These are phyloP conservation scores for Phlyctochytrium bullatum DNA, from an alignment of 192 early-diverging fungal genomes.

Conservation along the genomic window DNA sequence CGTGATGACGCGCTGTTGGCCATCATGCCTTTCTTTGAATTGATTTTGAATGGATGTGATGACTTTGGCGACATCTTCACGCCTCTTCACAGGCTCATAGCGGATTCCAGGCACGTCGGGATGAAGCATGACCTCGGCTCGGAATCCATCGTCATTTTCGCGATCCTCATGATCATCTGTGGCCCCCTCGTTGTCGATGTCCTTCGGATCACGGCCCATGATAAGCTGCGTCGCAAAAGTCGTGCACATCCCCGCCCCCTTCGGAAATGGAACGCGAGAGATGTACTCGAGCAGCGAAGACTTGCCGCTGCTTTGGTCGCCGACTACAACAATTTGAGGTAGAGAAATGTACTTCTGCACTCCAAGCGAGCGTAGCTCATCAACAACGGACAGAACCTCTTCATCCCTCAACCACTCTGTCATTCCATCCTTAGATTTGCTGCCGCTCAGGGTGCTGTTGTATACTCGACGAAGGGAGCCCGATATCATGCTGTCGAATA, in stretches of 20 bases:
- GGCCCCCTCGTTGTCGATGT: no score
- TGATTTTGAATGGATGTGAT: not conserved
- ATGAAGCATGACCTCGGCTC: not conserved
- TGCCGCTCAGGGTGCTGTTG: no score
- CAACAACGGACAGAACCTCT: not conserved
- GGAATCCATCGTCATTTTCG: not conserved
- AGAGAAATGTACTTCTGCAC: slow-evolving; percentile 37
- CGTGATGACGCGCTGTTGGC: not conserved
- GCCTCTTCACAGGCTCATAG: not conserved
- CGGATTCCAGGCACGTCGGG: not conserved
- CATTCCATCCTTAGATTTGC: no score
- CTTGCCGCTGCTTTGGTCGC: slow-evolving; percentile 71
- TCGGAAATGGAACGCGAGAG: slow-evolving; percentile 28
- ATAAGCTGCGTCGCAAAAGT: slow-evolving; percentile 7
- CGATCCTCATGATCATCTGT: no score
- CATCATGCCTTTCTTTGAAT: not conserved
- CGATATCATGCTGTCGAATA: no score
- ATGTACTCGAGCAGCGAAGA: slow-evolving; percentile 95
- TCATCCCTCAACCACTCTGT: no score
- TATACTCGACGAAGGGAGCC: no score
- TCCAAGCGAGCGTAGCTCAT: slow-evolving; percentile 6
- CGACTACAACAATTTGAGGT: slow-evolving; percentile 69
- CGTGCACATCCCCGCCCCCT: slow-evolving; percentile 1
- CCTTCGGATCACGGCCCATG: slow-evolving; percentile 24
- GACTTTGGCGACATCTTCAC: not conserved